These are phyloP conservation scores for Saccharomyces uvarum DNA, from an alignment of 1,139 yeast species.

Conservation along the genomic window DNA sequence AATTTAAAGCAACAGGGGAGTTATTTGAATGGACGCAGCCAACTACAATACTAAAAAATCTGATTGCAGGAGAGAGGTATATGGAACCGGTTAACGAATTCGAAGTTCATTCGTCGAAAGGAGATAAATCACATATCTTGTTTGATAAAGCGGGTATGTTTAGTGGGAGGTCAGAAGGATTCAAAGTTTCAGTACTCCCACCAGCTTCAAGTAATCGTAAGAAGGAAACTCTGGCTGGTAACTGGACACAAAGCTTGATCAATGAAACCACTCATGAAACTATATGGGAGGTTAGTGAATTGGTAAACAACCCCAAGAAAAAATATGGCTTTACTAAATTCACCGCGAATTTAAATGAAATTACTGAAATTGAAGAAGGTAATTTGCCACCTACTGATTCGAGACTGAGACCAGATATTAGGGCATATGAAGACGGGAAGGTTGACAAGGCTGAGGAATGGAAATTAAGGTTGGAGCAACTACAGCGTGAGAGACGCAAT, in stretches of 20 bases:
- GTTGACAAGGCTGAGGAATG: constrained; percentile 61
- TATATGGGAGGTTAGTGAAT: constrained; percentile 34
- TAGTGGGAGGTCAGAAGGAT: constrained; percentile 84
- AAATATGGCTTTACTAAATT: constrained; percentile 83
- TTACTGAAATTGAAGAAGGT: constrained; percentile 60
- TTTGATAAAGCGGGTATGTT: constrained; percentile 66
- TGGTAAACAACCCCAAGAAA: constrained; percentile 50
- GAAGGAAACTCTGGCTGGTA: constrained; percentile 24
- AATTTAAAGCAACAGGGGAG: constrained; percentile 57
- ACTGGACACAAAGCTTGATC: constrained; percentile 27
- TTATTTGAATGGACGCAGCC: constrained; percentile 77
- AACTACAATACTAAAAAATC: constrained; percentile 69
- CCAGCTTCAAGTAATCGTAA: constrained; percentile 29
- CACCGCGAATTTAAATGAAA: constrained; percentile 73
- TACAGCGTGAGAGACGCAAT: constrained; percentile 71
- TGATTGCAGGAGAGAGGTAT: constrained; percentile 91
- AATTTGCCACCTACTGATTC: constrained; percentile 79
- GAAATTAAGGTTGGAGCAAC: constrained; percentile 66
- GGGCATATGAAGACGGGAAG: constrained; percentile 60
- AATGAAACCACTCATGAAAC: constrained; percentile 32
- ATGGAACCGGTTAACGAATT: constrained; percentile 77
- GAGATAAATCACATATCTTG: constrained; percentile 60
- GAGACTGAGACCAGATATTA: constrained; percentile 79
- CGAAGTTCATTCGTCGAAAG: constrained; percentile 59
- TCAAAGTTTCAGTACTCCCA: constrained; percentile 47